Evolutionary conservation across 495 filamentous ascomycete species (phyloP).

Genomic region (Penicillium tannophilum): DNA sequence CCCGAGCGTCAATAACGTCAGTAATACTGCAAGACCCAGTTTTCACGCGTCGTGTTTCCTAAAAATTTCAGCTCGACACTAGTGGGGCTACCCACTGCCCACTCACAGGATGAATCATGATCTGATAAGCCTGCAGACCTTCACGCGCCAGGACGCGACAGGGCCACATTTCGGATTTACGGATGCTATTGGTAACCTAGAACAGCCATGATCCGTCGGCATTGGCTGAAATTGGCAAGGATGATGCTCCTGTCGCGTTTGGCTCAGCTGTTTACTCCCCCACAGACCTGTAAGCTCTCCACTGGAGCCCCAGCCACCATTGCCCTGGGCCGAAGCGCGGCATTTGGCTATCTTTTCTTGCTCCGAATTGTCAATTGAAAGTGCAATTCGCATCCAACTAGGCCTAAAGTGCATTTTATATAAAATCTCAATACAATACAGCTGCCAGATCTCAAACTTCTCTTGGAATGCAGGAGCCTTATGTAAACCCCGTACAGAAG

Average conservation of each 20-base stretch:
- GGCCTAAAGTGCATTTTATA: background rate
- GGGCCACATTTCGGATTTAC: conserved; percentile 29
- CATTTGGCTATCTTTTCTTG: background rate
- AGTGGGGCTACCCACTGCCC: conserved; percentile 9
- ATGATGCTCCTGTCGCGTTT: background rate
- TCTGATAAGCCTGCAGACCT: conserved; percentile 29
- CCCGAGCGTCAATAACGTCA: conserved; percentile 6
- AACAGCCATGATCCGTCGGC: conserved; percentile 5
- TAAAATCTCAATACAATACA: background rate
- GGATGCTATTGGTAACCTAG: conserved; percentile 27
- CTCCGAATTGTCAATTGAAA: background rate
- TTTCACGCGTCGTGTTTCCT: conserved; percentile 11
- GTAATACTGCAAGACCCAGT: conserved; percentile 19
- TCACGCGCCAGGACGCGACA: conserved; percentile 27
- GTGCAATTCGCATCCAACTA: background rate
- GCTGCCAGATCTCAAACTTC: conserved; percentile 14
- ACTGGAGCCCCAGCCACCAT: conserved; percentile 4
- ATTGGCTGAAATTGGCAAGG: background rate
- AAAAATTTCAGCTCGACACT: conserved; percentile 28
- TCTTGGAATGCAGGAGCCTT: conserved; percentile 26
- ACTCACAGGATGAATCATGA: conserved; percentile 22
- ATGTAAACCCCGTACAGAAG: conserved; percentile 15
- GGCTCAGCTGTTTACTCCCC: background rate
- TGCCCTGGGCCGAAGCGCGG: background rate
- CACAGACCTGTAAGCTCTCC: background rate